Conservation (phyloP, 768 basidiomycete genomes). For the Hemileccinum impolitum region DNA sequence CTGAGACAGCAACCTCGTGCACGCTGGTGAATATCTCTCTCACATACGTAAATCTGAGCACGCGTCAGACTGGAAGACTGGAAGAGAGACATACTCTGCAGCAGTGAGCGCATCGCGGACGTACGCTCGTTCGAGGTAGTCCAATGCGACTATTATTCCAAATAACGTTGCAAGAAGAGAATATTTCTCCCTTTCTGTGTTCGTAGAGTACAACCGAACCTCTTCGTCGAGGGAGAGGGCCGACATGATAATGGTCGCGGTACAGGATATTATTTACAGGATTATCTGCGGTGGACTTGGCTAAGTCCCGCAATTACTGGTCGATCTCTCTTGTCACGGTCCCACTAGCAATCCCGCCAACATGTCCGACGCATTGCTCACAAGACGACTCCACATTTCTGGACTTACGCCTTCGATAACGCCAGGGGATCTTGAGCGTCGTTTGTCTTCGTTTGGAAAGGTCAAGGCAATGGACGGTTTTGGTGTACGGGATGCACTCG, state of each 20-base stretch:
- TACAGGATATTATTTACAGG: not conserved
- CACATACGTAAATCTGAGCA: slow-evolving; percentile 9
- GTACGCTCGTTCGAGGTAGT: slow-evolving; percentile 95
- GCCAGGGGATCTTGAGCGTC: slow-evolving; percentile 49
- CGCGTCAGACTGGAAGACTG: not conserved
- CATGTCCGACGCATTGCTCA: slow-evolving; percentile 27
- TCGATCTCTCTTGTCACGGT: too few relatives aligned
- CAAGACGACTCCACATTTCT: slow-evolving; percentile 70
- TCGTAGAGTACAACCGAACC: slow-evolving; percentile 81
- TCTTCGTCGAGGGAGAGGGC: slow-evolving; percentile 81
- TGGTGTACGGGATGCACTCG: slow-evolving; percentile 59
- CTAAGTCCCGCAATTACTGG: too few relatives aligned
- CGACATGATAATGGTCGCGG: slow-evolving; percentile 26
- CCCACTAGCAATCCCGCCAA: too few relatives aligned
- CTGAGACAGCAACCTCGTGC: slow-evolving; percentile 89
- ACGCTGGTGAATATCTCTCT: slow-evolving; percentile 93
- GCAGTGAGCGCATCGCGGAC: slow-evolving; percentile 90
- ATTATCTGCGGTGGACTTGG: slow-evolving; percentile 1
- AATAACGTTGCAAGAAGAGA: slow-evolving; percentile 88
- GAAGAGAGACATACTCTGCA: slow-evolving; percentile 70
- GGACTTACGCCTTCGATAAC: slow-evolving; percentile 70
- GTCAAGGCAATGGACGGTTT: slow-evolving; percentile 71
- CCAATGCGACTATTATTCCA: slow-evolving; percentile 85
- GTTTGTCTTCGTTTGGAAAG: slow-evolving; percentile 63
- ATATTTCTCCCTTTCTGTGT: slow-evolving; percentile 85